Base-by-base conservation (phyloP, 1,284 basidiomycete species). In the Cryptococcus sp. region DNA sequence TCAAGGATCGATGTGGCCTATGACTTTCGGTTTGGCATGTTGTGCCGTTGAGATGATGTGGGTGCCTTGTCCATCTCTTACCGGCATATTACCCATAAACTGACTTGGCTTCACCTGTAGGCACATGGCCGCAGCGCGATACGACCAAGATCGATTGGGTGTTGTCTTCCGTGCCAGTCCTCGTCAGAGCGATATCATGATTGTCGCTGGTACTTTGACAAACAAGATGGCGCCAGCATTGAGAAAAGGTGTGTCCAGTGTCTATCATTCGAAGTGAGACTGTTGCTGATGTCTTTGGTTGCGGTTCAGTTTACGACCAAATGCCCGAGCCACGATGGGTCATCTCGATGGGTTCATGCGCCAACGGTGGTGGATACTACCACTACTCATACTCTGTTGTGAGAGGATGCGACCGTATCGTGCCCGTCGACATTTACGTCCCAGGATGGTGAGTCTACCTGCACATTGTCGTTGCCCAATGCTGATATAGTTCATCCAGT, bases 201-300 rank as follows among this genome's bases (percentile, higher is more conserved):
- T 99, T 73, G 96, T 99, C 54, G 95, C 96, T 47, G 96, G 96
- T 35, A 99, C 96, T 0, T 81, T 99, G 69, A 99, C 96, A 67
- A 99, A 99, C 84, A 99, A 99, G 83, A 99, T 99, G 96, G 96
- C 94, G 4, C 96, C 96, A 48, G 94, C 94, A 5, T 78, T 97
- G 75, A 85, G 93, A 73, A 95, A 93, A 79, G 74, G 74, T 73
- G 38, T 47, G 68, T 61, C 7, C 22, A 15, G 7, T 22, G 15
- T 11, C 15, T 20, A 40, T 43, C 19, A 40, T 27, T 13, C 13
- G 23, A 45, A 47, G 6, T 16, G 16, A 35, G 25, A 38, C 25
- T 22, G 20, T 49, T 15, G 27, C 42, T 54, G 27, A 57, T 43
- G 8, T 23, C 10, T 2, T 10, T 35, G 30, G 2, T 35, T 13